phyloP scores from a whole-genome alignment of 116 monocot genomes.

The Zostera marina region DNA sequence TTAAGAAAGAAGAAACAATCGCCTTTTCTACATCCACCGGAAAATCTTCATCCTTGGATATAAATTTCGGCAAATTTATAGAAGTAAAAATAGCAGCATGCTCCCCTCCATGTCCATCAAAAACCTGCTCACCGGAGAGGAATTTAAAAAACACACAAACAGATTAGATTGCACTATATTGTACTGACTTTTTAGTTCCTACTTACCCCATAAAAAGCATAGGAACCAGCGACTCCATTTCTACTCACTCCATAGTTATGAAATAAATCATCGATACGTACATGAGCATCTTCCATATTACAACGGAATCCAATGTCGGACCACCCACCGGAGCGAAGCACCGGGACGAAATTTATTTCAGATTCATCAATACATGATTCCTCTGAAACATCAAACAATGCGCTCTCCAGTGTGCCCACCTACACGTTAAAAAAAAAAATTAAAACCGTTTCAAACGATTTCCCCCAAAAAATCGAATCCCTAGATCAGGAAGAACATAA shows the following conservation, averaged over 20 bases:
- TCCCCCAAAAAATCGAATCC: not conserved
- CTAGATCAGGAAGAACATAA: not conserved
- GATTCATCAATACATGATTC: conserved; percentile 26
- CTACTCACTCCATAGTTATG: conserved; percentile 34
- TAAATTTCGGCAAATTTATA: conserved; percentile 16
- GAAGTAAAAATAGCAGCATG: conserved; percentile 22
- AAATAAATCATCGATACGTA: conserved; percentile 57
- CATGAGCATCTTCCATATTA: conserved; percentile 71
- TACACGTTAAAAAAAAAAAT: conserved; percentile 7
- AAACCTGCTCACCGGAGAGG: conserved; percentile 12
- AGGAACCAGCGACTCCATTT: conserved; percentile 40
- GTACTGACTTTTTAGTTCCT: not conserved
- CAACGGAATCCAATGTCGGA: conserved; percentile 59
- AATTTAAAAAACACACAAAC: not conserved
- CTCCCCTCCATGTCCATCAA: conserved; percentile 35
- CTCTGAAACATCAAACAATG: conserved; percentile 13
- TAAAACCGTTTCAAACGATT: not conserved
- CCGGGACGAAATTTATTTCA: conserved; percentile 34
- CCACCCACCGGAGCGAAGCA: conserved; percentile 68
- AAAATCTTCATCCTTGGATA: conserved; percentile 16
- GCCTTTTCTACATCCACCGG: conserved; percentile 7
- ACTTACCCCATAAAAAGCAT: conserved; percentile 76
- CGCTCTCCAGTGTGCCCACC: conserved; percentile 17
- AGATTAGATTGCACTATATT: not conserved
- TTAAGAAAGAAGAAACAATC: conserved; percentile 13